Conservation (phyloP, 2,329 filamentous ascomycete species). For the Phaeosphaeriaceae sp. region DNA sequence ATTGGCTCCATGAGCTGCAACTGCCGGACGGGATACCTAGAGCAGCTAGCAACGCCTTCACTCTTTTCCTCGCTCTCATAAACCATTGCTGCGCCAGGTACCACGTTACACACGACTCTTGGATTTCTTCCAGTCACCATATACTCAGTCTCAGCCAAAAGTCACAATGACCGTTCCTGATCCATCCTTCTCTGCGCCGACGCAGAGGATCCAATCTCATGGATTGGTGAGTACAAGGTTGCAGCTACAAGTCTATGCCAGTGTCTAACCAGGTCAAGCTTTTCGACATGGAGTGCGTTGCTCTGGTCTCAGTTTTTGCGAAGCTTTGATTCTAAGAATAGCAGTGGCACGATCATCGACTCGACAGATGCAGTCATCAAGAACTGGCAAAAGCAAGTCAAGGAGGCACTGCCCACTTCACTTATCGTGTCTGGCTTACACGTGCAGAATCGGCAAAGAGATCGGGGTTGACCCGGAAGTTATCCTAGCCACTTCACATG, state of each 20-base stretch:
- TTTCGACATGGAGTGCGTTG: slow-evolving; percentile 45
- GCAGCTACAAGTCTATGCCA: background rate
- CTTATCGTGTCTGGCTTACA: slow-evolving; percentile 12
- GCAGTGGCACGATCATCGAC: slow-evolving; percentile 79
- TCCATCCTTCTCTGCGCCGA: slow-evolving; percentile 50
- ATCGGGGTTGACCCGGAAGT: slow-evolving; percentile 83
- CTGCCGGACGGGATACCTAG: slow-evolving; percentile 23
- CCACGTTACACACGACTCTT: background rate
- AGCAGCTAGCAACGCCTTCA: slow-evolving; percentile 11
- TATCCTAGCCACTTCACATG: slow-evolving; percentile 91
- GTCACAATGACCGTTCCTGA: slow-evolving; percentile 39
- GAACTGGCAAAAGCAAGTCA: slow-evolving; percentile 73
- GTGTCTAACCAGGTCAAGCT: slow-evolving; percentile 28
- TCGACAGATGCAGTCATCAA: slow-evolving; percentile 78
- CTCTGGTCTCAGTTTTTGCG: background rate
- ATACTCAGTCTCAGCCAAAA: background rate
- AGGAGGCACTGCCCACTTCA: background rate
- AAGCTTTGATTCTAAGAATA: slow-evolving; percentile 8
- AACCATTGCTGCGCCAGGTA: background rate
- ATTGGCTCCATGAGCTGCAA: slow-evolving; percentile 18
- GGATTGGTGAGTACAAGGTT: slow-evolving; percentile 47
- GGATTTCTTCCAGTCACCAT: background rate
- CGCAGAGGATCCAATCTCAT: slow-evolving; percentile 50
- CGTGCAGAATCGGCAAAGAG: slow-evolving; percentile 74
- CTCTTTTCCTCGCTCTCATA: slow-evolving; percentile 3